Percentiles rank a stretch among this genome's conserved stretches.
Evolutionary conservation across 2,329 filamentous ascomycete species (phyloP).

Genomic region (Amauroascus niger): DNA sequence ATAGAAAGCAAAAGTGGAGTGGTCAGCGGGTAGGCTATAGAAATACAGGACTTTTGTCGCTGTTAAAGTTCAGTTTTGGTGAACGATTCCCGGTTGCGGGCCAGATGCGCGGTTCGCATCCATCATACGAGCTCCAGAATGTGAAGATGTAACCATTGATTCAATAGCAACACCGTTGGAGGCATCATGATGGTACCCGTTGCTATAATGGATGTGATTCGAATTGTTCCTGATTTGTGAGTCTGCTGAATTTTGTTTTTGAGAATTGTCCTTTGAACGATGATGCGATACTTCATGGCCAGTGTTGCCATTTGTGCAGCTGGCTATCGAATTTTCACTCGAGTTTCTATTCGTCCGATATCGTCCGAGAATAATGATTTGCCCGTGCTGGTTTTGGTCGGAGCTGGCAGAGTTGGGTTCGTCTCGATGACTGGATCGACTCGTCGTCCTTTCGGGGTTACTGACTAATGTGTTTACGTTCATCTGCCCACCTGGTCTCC

Average conservation of each 20-base stretch:
- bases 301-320: constrained; percentile 2
- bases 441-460: not conserved
- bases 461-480: constrained; percentile 9
- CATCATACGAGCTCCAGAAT: not conserved
- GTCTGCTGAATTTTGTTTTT: not conserved
- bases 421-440: constrained; percentile 7
- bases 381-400: constrained; percentile 7
- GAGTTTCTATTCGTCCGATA: constrained; percentile 6
- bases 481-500: constrained; percentile 6
- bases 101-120: not conserved
- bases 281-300: not conserved
- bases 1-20: no score
- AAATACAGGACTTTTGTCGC: no score
- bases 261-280: not conserved
- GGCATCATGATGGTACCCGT: constrained; percentile 9
- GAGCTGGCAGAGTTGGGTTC: not conserved
- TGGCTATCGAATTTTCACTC: constrained; percentile 6
- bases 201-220: constrained; percentile 1
- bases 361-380: constrained; percentile 1
- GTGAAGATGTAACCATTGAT: not conserved
- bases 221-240: not conserved
- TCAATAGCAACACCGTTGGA: not conserved
- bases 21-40: no score
- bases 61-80: not conserved
- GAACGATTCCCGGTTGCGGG: not conserved